phyloP scores from a whole-genome alignment of 352 stramenopile species.

The Pythium brassicae region DNA sequence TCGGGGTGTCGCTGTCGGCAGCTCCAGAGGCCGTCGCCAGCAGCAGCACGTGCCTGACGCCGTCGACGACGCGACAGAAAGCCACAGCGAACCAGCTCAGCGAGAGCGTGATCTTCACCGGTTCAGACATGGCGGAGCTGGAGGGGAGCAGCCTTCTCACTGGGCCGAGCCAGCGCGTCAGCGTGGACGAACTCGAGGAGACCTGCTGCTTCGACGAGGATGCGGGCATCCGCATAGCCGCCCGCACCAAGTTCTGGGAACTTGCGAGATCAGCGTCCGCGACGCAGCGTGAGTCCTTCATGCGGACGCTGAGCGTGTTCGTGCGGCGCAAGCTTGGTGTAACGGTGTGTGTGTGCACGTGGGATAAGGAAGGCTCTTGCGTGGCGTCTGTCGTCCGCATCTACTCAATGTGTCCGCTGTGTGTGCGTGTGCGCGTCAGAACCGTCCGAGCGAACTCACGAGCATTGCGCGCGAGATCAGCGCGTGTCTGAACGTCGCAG shows the following conservation, averaged over 20 bases:
- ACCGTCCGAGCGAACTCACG: neutral
- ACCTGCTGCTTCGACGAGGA: slow-evolving; percentile 44
- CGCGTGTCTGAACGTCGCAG: slow-evolving; percentile 25
- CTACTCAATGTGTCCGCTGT: no score
- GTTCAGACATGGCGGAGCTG: neutral
- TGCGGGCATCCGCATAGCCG: slow-evolving; percentile 30
- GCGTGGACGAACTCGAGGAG: slow-evolving; percentile 33
- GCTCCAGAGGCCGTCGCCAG: neutral
- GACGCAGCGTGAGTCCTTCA: slow-evolving; percentile 25
- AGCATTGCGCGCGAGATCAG: slow-evolving; percentile 29
- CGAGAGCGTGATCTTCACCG: slow-evolving; percentile 13
- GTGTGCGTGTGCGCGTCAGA: neutral
- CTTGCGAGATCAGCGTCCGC: slow-evolving; percentile 17
- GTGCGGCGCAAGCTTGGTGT: slow-evolving; percentile 28
- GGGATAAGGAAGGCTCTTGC: neutral
- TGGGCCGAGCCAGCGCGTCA: neutral
- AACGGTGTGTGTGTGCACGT: slow-evolving; percentile 8
- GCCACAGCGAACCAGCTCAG: slow-evolving; percentile 1
- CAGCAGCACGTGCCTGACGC: neutral
- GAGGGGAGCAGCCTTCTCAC: slow-evolving; percentile 2
- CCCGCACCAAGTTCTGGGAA: slow-evolving; percentile 37
- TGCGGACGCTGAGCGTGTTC: slow-evolving; percentile 28
- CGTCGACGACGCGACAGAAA: neutral
- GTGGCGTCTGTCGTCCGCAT: neutral
- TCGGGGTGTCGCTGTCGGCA: slow-evolving; percentile 5